A percentile compares a stretch with the other conserved stretches of the same genome.
Evolutionary conservation across 169 alveolate species (phyloP).

Genomic region (Babesia ovis): DNA sequence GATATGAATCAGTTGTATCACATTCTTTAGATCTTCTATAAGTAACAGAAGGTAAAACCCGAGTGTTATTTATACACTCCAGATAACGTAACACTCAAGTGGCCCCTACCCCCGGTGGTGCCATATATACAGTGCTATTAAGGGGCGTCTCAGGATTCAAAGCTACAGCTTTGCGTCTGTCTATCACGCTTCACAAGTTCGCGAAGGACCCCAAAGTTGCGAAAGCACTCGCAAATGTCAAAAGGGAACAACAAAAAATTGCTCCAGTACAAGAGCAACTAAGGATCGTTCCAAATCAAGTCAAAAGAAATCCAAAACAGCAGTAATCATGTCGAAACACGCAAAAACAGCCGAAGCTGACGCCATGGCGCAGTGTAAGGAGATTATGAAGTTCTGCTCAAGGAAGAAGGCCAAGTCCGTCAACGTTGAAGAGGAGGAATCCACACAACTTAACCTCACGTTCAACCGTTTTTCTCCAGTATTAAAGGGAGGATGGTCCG

Average conservation of each 20-base stretch:
- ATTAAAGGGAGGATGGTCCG: constrained; percentile 58
- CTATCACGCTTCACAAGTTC: not conserved
- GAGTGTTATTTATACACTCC: too few relatives aligned
- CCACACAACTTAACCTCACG: constrained; percentile 28
- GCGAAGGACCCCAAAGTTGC: too few relatives aligned
- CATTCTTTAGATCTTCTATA: too few relatives aligned
- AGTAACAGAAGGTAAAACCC: too few relatives aligned
- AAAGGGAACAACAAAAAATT: constrained; percentile 3
- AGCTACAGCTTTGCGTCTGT: too few relatives aligned
- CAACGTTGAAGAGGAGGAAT: not conserved
- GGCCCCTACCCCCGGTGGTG: too few relatives aligned
- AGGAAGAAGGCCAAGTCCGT: not conserved
- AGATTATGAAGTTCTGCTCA: not conserved
- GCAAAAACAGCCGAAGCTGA: constrained; percentile 19
- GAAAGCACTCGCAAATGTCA: constrained; percentile 6
- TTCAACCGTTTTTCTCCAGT: constrained; percentile 58
- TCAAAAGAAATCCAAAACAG: not conserved
- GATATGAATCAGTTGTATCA: too few relatives aligned
- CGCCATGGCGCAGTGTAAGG: not conserved
- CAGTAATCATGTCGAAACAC: constrained; percentile 12
- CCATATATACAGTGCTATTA: too few relatives aligned
- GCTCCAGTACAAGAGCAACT: constrained; percentile 24
- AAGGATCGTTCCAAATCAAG: constrained; percentile 4
- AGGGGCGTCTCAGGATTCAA: too few relatives aligned
- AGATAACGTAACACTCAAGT: too few relatives aligned